Base-by-base conservation (phyloP, 2,329 filamentous ascomycete genomes). In the Hypoxylon sp. region DNA sequence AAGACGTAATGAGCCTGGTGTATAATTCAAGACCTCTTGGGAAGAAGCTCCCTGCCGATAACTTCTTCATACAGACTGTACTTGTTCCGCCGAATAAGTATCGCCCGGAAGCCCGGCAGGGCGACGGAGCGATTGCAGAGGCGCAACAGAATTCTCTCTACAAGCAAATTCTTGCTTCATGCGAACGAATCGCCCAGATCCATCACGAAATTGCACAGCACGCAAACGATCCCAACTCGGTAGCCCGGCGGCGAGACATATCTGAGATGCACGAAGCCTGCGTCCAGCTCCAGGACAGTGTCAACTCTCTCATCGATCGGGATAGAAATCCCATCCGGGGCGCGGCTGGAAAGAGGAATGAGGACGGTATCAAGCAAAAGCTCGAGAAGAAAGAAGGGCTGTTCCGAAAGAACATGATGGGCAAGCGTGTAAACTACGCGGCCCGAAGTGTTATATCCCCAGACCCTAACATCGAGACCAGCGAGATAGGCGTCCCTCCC, bases 331-430 rank as follows among this genome's bases (percentile, higher is more conserved):
- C 92, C 2, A 82, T 92, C 3, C 88, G 90, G 63, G 92, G 92
- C 48, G 82, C 86, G 15, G 91, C 92, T 23, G 91, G 88, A 11
- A 88, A 89, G 69, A 83, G 88, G 53, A 89, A 91, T 49, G 91
- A 96, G 60, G 93, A 97, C 63, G 95, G 96, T 67, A 96, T 99
- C 78, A 99, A 99, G 78, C 95, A 99, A 73, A 90, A 93, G 72
- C 83, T 99, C 23, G 95, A 99, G 77, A 99, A 99, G 82, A 99
- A 99, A 77, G 96, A 99, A 72, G 95, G 95, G 64, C 82, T 99
- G 24, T 99, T 99, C 81, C 85, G 95, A 69, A 98, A 97, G 81
- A 97, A 99, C 77, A 98, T 99, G 95, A 99, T 99, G 95, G 95
- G 95, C 60, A 99, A 99, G 81, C 92, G 95, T 80, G 95, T 99